Base-by-base conservation (phyloP, 2,329 filamentous ascomycete genomes). In the Ophiocordyceps camponoti-leonardi region DNA sequence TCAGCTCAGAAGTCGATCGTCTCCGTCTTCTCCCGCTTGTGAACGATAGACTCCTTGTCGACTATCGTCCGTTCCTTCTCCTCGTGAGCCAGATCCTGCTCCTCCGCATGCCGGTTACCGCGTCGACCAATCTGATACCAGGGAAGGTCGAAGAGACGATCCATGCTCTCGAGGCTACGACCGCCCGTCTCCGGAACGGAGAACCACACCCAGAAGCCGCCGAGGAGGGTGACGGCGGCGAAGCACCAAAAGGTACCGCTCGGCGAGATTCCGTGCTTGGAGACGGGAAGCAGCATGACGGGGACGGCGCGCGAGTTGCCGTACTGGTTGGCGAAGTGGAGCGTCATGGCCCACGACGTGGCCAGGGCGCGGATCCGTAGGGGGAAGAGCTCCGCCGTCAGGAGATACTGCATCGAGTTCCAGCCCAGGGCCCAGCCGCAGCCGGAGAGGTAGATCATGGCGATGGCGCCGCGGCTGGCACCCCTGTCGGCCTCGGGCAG, bases 181-280 rank as follows among this genome's bases (percentile, higher is more conserved):
- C 82, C 82, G 0, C 73, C 72, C 0, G 81, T 84, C 67, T 87
- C 83, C 0, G 83, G 83, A 1, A 88, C 71, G 49, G 72, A 81
- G 60, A 85, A 73, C 68, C 71, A 83, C 4, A 82, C 82, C 79
- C 81, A 87, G 3, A 71, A 30, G 4, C 80, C 75, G 26, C 83
- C 83, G 5, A 86, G 41, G 1, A 81, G 51, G 0, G 83, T 87
- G 11, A 87, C 69, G 3, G 70, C 75, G 0, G 73, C 69, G 60
- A 87, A 88, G 64, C 80, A 83, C 73, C 81, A 80, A 66, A 88
- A 88, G 0, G 83, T 87, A 0, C 84, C 84, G 48, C 71, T 75
- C 35, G 70, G 68, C 13, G 60, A 67, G 49, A 77, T 70, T 1
- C 73, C 73, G 2, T 71, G 71, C 1, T 65, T 31, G 0, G 49